Evolutionary conservation across 164 flowering plant species (phyloP).

Genomic region (Annona squamosa): DNA sequence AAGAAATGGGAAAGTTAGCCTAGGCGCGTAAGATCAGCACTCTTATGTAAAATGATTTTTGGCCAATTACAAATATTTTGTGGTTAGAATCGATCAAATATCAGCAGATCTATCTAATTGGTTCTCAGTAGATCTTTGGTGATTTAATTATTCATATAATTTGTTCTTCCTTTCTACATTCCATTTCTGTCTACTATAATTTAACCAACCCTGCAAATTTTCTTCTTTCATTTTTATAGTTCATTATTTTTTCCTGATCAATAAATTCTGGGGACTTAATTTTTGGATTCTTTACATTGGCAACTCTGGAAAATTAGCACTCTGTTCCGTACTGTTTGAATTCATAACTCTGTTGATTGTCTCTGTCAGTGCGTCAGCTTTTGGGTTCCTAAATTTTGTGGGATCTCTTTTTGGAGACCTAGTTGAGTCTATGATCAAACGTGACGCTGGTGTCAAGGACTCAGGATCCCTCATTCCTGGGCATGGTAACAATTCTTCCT

Average conservation of each 20-base stretch:
- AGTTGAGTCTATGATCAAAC: conserved; percentile 91
- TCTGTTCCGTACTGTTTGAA: no score
- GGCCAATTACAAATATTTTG: neutral
- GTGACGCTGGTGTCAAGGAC: conserved; percentile 98
- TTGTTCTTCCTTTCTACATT: neutral
- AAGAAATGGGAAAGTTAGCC: no score
- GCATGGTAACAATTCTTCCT: conserved; percentile 57
- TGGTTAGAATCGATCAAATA: neutral
- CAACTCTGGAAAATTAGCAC: no score
- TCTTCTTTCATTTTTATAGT: no score
- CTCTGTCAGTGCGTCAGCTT: conserved; percentile 57
- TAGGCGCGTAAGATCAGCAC: no score
- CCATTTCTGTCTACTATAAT: no score
- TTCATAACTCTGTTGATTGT: conserved; percentile 1
- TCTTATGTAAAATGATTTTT: neutral
- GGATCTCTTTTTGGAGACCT: conserved; percentile 98
- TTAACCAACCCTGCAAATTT: neutral
- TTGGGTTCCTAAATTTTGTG: conserved; percentile 72
- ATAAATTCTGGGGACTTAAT: no score
- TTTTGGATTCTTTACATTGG: no score
- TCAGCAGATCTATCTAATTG: neutral
- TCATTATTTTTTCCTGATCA: no score
- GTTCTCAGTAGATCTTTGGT: neutral
- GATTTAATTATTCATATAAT: neutral
- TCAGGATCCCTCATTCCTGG: conserved; percentile 96